phyloP scores from a whole-genome alignment of 192 early-diverging fungal species.

The Thoreauomyces humboldtii region DNA sequence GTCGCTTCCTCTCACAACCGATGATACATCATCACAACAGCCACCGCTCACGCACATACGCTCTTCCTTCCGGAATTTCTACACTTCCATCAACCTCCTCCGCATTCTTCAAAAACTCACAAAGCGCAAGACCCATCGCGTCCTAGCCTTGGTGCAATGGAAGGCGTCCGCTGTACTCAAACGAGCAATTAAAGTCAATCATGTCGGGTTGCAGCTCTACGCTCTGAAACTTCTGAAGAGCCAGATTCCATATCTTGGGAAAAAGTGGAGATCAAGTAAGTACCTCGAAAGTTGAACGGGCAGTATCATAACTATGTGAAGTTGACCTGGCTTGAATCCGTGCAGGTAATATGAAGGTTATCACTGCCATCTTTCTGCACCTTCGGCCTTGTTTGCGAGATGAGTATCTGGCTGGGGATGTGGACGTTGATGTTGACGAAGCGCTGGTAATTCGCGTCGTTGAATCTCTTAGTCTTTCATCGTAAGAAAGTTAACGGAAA shows the following conservation, averaged over 20 bases:
- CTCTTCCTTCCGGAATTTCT: conserved; percentile 35
- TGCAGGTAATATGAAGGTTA: conserved; percentile 75
- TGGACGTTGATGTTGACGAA: conserved; percentile 69
- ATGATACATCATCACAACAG: too few species aligned
- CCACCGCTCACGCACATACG: background rate
- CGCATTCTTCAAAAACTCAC: conserved; percentile 78
- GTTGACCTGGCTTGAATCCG: too few species aligned
- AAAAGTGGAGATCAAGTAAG: conserved; percentile 74
- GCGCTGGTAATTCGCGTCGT: conserved; percentile 60
- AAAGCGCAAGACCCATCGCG: conserved; percentile 71
- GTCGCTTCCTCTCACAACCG: too few species aligned
- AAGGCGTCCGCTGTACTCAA: conserved; percentile 81
- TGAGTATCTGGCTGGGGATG: conserved; percentile 70
- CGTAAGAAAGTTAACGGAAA: too few species aligned
- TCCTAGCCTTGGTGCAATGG: conserved; percentile 78
- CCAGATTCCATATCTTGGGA: conserved; percentile 75
- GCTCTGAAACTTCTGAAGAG: conserved; percentile 78
- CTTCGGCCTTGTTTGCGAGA: conserved; percentile 62
- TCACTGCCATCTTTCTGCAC: conserved; percentile 70
- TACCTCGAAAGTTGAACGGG: background rate
- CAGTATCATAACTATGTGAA: conserved; percentile 21
- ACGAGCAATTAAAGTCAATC: conserved; percentile 68
- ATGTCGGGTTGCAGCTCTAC: conserved; percentile 64
- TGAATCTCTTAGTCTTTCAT: too few species aligned
- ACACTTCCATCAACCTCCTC: conserved; percentile 69